Percentiles rank a stretch among this genome's conserved stretches.
These are phyloP conservation scores for Leccinum colubrinum DNA, from an alignment of 1,284 basidiomycete genomes.

Conservation along the genomic window DNA sequence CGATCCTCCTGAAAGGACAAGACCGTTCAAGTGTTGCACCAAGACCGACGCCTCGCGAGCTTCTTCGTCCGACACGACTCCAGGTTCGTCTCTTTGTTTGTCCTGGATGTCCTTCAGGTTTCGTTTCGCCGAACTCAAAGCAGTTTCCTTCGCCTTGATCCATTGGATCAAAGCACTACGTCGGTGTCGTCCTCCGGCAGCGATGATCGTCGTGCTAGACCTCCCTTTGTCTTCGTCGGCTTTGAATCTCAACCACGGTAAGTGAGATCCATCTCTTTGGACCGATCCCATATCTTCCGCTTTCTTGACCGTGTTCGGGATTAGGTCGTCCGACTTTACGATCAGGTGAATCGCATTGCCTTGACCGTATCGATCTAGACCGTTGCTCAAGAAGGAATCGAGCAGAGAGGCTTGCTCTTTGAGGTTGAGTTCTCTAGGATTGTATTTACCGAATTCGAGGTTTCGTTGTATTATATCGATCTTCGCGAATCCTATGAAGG, in stretches of 20 bases:
- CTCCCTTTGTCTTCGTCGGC: too few species aligned
- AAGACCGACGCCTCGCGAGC: too few species aligned
- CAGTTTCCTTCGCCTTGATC: not conserved
- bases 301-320: not conserved
- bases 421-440: not conserved
- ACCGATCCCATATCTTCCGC: not conserved
- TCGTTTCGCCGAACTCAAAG: not conserved
- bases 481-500: not conserved
- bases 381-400: too few species aligned
- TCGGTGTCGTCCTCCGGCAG: not conserved
- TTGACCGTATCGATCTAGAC: too few species aligned
- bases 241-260: not conserved
- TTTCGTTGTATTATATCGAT: not conserved
- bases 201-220: too few species aligned
- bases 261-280: not conserved
- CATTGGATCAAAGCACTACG: not conserved
- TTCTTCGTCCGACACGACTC: too few species aligned
- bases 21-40: not conserved
- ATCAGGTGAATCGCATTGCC: too few species aligned
- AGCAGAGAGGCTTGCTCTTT: too few species aligned
- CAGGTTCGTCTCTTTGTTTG: too few species aligned
- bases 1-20: not conserved
- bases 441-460: not conserved
- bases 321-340: not conserved
- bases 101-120: not conserved